phyloP scores from a whole-genome alignment of 495 filamentous ascomycete species.

The Podospora australis region DNA sequence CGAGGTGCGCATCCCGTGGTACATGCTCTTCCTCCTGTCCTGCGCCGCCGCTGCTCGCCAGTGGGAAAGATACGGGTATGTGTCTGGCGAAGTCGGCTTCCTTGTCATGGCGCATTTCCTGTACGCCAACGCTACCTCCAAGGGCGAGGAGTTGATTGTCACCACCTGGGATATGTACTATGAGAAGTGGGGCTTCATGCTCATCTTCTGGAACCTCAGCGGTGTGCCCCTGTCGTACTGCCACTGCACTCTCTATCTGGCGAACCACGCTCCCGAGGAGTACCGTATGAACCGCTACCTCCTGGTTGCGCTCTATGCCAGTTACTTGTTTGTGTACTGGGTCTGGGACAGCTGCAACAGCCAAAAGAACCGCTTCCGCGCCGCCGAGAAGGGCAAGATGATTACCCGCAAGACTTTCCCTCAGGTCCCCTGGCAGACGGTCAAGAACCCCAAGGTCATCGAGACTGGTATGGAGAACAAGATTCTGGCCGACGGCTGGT shows the following conservation, averaged over 20 bases:
- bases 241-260: slow-evolving; percentile 92
- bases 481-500: slow-evolving; percentile 89
- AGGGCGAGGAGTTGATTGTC: slow-evolving; percentile 91
- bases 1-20: slow-evolving; percentile 96
- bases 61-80: slow-evolving; percentile 85
- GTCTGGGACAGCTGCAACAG: slow-evolving; percentile 87
- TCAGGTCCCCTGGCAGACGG: slow-evolving; percentile 82
- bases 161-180: slow-evolving; percentile 98
- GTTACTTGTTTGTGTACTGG: slow-evolving; percentile 85
- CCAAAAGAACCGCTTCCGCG: slow-evolving; percentile 93
- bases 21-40: slow-evolving; percentile 76
- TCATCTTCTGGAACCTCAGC: slow-evolving; percentile 99
- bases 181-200: slow-evolving; percentile 99
- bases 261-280: slow-evolving; percentile 73
- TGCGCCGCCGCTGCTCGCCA: slow-evolving; percentile 75
- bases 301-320: slow-evolving; percentile 56
- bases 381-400: slow-evolving; percentile 68
- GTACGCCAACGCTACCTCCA: slow-evolving; percentile 93
- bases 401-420: slow-evolving; percentile 78
- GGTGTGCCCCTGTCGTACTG: slow-evolving; percentile 95
- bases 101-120: slow-evolving; percentile 89
- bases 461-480: slow-evolving; percentile 68
- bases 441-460: slow-evolving; percentile 86
- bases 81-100: slow-evolving; percentile 83
- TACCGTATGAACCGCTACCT: slow-evolving; percentile 73